Percentiles rank a stretch among this genome's conserved stretches.
Evolutionary conservation across 805 yeast species (phyloP).

Genomic region (Metschnikowia santaceciliae): DNA sequence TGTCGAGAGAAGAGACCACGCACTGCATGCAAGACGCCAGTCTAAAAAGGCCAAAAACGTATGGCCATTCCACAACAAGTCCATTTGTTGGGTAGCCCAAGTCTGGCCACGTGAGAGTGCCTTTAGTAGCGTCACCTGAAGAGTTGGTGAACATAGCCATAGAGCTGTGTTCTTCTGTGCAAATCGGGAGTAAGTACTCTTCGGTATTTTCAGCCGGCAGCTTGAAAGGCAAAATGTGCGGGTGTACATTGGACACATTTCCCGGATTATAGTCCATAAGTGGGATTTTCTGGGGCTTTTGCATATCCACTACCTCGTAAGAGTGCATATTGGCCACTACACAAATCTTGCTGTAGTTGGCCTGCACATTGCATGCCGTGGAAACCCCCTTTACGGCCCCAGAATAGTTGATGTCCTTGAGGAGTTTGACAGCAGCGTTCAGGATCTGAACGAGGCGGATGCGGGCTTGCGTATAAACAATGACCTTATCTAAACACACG

Average conservation of each 20-base stretch:
- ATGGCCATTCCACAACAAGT: constrained; percentile 35
- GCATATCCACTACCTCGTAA: constrained; percentile 37
- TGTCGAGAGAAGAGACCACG: constrained; percentile 23
- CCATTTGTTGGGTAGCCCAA: constrained; percentile 35
- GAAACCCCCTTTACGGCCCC: constrained; percentile 27
- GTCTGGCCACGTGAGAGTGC: constrained; percentile 37
- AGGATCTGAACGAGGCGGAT: constrained; percentile 30
- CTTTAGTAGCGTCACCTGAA: constrained; percentile 39
- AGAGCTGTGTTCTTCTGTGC: constrained; percentile 30
- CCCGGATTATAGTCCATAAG: constrained; percentile 29
- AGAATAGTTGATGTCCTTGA: constrained; percentile 31
- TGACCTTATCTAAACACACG: constrained; percentile 22
- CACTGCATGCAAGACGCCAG: constrained; percentile 10
- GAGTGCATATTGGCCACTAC: constrained; percentile 30
- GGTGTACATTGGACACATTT: constrained; percentile 1
- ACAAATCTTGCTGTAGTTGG: constrained; percentile 28
- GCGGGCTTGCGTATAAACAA: constrained; percentile 28
- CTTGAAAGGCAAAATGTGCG: constrained; percentile 12
- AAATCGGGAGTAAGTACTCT: constrained; percentile 32
- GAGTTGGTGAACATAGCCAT: constrained; percentile 40
- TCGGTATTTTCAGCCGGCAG: constrained; percentile 15
- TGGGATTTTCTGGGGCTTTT: constrained; percentile 30
- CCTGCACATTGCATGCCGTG: constrained; percentile 23
- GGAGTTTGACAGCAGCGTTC: constrained; percentile 25
- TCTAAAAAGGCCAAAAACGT: constrained; percentile 27